phyloP scores from a whole-genome alignment of 2,329 filamentous ascomycete genomes.

The Pseudogymnoascus sp. region DNA sequence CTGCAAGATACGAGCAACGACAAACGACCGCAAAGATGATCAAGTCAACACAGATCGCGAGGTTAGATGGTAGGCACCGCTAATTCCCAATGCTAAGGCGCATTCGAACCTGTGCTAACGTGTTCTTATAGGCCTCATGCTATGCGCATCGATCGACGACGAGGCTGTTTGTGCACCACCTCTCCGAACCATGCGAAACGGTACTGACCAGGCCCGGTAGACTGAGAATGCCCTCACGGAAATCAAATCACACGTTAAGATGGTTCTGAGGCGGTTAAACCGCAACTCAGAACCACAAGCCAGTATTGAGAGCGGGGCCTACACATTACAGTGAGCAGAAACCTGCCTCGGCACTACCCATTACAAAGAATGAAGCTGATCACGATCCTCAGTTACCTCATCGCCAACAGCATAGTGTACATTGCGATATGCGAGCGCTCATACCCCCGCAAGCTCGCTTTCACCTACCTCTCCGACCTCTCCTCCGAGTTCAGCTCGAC shows the following conservation, averaged over 20 bases:
- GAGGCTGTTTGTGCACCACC: slow-evolving; percentile 48
- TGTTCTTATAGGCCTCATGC: slow-evolving; percentile 66
- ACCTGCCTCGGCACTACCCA: not conserved
- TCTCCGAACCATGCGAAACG: not conserved
- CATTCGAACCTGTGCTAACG: not conserved
- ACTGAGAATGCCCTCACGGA: slow-evolving; percentile 71
- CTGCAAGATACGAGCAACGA: not conserved
- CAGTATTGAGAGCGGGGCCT: slow-evolving; percentile 75
- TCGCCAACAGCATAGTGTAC: slow-evolving; percentile 77
- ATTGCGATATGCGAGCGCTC: slow-evolving; percentile 87
- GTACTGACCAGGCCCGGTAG: slow-evolving; percentile 26
- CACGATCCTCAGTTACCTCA: slow-evolving; percentile 57
- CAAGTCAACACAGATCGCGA: slow-evolving; percentile 84
- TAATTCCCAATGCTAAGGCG: not conserved
- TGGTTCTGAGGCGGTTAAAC: slow-evolving; percentile 79
- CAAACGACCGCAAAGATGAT: slow-evolving; percentile 43
- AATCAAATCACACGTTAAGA: slow-evolving; percentile 83
- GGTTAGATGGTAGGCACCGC: slow-evolving; percentile 65
- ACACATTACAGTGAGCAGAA: slow-evolving; percentile 69
- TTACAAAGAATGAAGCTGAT: not conserved
- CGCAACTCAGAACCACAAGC: slow-evolving; percentile 86
- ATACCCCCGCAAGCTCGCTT: slow-evolving; percentile 96
- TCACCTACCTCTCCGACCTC: slow-evolving; percentile 94
- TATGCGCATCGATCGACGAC: slow-evolving; percentile 91
- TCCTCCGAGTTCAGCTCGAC: slow-evolving; percentile 82